Evolutionary conservation across 192 early-diverging fungal genomes (phyloP).

Genomic region (Physocladia obscura): DNA sequence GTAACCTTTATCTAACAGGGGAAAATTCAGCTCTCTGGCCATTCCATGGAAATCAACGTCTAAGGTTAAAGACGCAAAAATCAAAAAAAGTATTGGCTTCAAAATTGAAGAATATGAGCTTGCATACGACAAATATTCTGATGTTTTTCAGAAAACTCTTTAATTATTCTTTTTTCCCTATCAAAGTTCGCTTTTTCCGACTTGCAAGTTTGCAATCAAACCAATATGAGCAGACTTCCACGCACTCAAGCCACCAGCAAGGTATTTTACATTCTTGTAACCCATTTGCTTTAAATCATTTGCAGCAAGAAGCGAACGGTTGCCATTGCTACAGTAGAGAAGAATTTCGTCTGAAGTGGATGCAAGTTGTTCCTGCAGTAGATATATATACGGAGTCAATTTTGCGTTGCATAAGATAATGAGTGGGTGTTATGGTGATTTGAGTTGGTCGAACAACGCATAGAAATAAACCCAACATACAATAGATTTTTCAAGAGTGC

Average conservation of each 20-base stretch:
- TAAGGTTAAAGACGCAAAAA: no score
- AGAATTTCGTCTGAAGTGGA: slow-evolving; percentile 49
- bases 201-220: background rate
- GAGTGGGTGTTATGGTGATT: background rate
- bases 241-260: slow-evolving; percentile 44
- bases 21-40: no score
- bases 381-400: background rate
- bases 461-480: slow-evolving; percentile 25
- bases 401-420: background rate
- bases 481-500: slow-evolving; percentile 52
- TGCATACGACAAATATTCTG: no score
- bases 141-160: no score
- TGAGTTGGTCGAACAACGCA: background rate
- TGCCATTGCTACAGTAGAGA: slow-evolving; percentile 55
- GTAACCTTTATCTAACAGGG: no score
- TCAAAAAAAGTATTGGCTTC: no score
- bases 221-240: slow-evolving; percentile 15
- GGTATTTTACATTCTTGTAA: slow-evolving; percentile 48
- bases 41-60: no score
- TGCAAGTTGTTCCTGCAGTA: slow-evolving; percentile 45
- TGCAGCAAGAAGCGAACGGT: slow-evolving; percentile 52
- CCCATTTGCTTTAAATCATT: slow-evolving; percentile 52
- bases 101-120: no score
- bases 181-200: background rate
- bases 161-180: background rate